Base-by-base conservation (phyloP, 148 eudicot species). In the Arctostaphylos glauca region DNA sequence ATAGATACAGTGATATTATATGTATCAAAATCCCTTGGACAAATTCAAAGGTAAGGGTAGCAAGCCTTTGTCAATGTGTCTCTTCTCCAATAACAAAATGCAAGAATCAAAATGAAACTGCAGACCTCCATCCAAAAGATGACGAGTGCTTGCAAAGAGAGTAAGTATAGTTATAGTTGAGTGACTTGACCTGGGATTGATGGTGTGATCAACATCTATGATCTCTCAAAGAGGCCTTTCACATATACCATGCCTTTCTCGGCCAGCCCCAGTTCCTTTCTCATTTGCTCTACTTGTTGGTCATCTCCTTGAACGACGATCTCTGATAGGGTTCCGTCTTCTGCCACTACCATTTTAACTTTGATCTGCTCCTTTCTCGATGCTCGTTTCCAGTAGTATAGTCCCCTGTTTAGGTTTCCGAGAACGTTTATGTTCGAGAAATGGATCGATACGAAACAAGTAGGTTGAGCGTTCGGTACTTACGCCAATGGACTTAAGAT, bases 161-260 rank as follows among this genome's bases (percentile, higher is more conserved):
- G 31, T 44, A 18, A 41, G 74, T 18, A 18, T 4, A 70, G 23
- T 46, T 7, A 73, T 73, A 18, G 48, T 58, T 9, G 50, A 38
- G 5, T 25, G 53, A 80, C 43, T 58, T 64, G 46, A 58, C 64
- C 16, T n/a, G 43, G 55, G n/a, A n/a, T n/a, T n/a, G 53, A 59
- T 41, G 52, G 62, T 12, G 13, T 16, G 5, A 64, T n/a, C 0
- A 60, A 7, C 49, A 16, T 55, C 47, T 72, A 80, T 80, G 82
- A 85, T 83, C 90, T 92, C 87, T 96, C 98, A 67, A 95, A 91
- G 9, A 95, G 55, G 72, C 98, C 98, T 80, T 95, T 96, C 46
- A 96, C 99, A 88, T 96, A 96, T 6, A 96, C 95, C 99, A 96
- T 96, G 73, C 95, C 99, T 85, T 96, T 96, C 77, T 96, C 99